A percentile compares a stretch with the other conserved stretches of the same genome.
phyloP scores from a whole-genome alignment of 371 early-diverging fungal species.

The Mortierella sp. region DNA sequence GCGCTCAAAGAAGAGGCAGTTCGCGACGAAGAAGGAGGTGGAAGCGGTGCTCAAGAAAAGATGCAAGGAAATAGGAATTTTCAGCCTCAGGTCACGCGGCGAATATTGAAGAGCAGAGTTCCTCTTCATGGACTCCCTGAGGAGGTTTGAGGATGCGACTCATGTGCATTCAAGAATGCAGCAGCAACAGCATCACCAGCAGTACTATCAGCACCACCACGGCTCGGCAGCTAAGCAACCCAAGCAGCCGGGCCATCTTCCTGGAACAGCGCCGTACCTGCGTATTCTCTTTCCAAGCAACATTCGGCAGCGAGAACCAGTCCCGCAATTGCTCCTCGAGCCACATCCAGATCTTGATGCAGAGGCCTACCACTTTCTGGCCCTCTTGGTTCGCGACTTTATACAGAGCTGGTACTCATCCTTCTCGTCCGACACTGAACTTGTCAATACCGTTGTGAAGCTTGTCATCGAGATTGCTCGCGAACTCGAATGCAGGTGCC shows the following conservation, averaged over 20 bases:
- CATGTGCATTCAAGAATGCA: slow-evolving; percentile 8
- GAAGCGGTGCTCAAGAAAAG: too few relatives aligned
- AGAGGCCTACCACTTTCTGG: slow-evolving; percentile 68
- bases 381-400: slow-evolving; percentile 66
- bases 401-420: slow-evolving; percentile 69
- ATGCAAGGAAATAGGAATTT: too few relatives aligned
- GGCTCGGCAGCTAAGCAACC: slow-evolving; percentile 6
- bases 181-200: slow-evolving; percentile 17
- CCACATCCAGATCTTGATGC: slow-evolving; percentile 60
- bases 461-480: slow-evolving; percentile 58
- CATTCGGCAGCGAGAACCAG: slow-evolving; percentile 46
- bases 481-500: slow-evolving; percentile 59
- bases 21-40: too few relatives aligned
- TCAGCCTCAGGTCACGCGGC: too few relatives aligned
- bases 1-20: too few relatives aligned
- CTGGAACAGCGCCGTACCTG: slow-evolving; percentile 35
- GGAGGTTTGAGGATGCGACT: neutral
- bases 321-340: slow-evolving; percentile 38
- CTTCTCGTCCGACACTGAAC: slow-evolving; percentile 65
- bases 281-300: slow-evolving; percentile 51
- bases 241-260: slow-evolving; percentile 14
- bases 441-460: slow-evolving; percentile 57
- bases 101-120: too few relatives aligned
- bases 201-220: slow-evolving; percentile 4
- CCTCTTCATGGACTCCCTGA: too few relatives aligned